A percentile compares a stretch with the other conserved stretches of the same genome.
phyloP scores from a whole-genome alignment of 1,284 basidiomycete species.

The Xerocomus minutiporus region DNA sequence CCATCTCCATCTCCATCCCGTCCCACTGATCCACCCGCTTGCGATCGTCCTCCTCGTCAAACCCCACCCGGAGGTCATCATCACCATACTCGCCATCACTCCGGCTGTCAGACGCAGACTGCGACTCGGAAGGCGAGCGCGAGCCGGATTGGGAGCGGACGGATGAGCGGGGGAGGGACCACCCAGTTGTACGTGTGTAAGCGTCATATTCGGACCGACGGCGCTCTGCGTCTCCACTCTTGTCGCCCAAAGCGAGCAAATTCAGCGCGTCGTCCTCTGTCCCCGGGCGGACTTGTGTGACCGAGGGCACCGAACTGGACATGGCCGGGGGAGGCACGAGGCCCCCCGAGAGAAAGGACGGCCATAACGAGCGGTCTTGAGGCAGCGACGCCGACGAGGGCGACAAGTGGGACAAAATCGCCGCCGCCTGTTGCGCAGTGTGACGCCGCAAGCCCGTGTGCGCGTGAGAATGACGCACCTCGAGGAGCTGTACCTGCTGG shows the following conservation, averaged over 20 bases:
- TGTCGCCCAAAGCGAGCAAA: slow-evolving; percentile 19
- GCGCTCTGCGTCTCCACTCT: not conserved
- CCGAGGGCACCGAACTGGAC: slow-evolving; percentile 41
- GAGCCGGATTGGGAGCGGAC: slow-evolving; percentile 39
- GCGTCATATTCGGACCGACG: slow-evolving; percentile 11
- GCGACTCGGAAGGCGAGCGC: slow-evolving; percentile 30
- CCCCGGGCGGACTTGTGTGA: no score
- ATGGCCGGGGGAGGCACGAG: slow-evolving; percentile 53
- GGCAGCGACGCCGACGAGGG: slow-evolving; percentile 74
- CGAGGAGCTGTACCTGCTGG: slow-evolving; percentile 95
- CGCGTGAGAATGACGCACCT: slow-evolving; percentile 45
- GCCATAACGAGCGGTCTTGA: slow-evolving; percentile 88
- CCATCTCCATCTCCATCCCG: slow-evolving; percentile 66
- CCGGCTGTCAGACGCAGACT: slow-evolving; percentile 36
- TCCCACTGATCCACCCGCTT: slow-evolving; percentile 45
- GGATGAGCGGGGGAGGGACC: slow-evolving; percentile 52
- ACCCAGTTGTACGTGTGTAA: slow-evolving; percentile 25
- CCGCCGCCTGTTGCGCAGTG: slow-evolving; percentile 63
- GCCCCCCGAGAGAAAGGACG: slow-evolving; percentile 70
- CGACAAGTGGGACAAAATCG: slow-evolving; percentile 85
- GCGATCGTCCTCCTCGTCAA: slow-evolving; percentile 28
- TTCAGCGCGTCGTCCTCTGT: slow-evolving; percentile 27
- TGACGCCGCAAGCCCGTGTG: no score
- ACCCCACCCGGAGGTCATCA: not conserved
- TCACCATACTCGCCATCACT: slow-evolving; percentile 33